Conservation (phyloP, 108 stramenopile species). For the Cyclotella choctawhatcheeana region DNA sequence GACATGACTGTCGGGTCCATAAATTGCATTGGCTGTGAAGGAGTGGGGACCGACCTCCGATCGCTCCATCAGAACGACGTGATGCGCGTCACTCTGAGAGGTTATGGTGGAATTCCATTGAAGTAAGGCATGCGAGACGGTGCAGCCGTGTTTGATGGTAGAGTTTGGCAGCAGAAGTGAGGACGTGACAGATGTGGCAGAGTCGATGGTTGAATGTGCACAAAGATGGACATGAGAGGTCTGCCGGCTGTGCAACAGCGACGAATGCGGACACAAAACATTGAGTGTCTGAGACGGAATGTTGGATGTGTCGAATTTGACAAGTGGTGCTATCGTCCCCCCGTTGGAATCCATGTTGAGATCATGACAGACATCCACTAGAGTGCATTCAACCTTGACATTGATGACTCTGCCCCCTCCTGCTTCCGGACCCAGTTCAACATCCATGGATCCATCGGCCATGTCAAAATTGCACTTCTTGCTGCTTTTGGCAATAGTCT, state of each 20-base stretch:
- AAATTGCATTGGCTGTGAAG: slow-evolving; percentile 65
- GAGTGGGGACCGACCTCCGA: slow-evolving; percentile 68
- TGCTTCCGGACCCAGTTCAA: slow-evolving; percentile 80
- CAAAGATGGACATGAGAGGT: slow-evolving; percentile 61
- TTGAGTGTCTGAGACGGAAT: slow-evolving; percentile 42
- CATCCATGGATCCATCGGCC: slow-evolving; percentile 50
- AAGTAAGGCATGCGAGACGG: slow-evolving; percentile 62
- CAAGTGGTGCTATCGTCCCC: slow-evolving; percentile 17
- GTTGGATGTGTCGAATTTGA: background rate
- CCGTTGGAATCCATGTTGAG: slow-evolving; percentile 46
- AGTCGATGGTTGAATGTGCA: slow-evolving; percentile 57
- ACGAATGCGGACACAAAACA: slow-evolving; percentile 47
- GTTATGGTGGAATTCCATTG: slow-evolving; percentile 72
- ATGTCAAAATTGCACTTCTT: slow-evolving; percentile 35
- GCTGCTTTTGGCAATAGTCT: background rate
- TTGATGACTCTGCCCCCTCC: slow-evolving; percentile 67
- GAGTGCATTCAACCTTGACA: slow-evolving; percentile 59
- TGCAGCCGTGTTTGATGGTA: slow-evolving; percentile 51
- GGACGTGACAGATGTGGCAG: slow-evolving; percentile 60
- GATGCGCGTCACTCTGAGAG: slow-evolving; percentile 55
- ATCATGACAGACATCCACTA: slow-evolving; percentile 68
- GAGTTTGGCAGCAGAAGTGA: slow-evolving; percentile 63
- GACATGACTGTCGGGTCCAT: slow-evolving; percentile 90
- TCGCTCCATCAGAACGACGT: slow-evolving; percentile 74
- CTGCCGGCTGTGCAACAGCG: slow-evolving; percentile 68